phyloP scores from a whole-genome alignment of 176 grass and related monocot genomes.

The Poa pratensis region DNA sequence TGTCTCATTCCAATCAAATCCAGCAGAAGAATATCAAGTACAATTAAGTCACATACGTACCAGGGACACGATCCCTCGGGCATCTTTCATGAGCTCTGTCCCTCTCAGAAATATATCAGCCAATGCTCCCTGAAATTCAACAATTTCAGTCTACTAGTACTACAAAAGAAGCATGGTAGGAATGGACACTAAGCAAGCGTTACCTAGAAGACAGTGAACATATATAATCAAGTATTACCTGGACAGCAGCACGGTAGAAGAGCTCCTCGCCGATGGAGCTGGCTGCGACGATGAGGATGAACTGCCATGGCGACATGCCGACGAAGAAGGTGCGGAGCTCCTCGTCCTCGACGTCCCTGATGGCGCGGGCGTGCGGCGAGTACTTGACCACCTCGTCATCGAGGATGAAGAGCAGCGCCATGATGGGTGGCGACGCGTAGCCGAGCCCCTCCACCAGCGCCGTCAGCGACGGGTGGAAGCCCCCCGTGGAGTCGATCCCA shows the following conservation, averaged over 20 bases:
- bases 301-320: conserved; percentile 98
- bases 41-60: conserved; percentile 30
- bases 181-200: no score
- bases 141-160: neutral
- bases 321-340: conserved; percentile 97
- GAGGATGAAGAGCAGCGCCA: conserved; percentile 92
- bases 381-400: conserved; percentile 99
- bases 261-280: conserved; percentile 93
- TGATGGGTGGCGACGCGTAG: conserved; percentile 90
- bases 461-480: conserved; percentile 75
- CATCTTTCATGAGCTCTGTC: conserved; percentile 93
- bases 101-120: conserved; percentile 84
- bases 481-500: conserved; percentile 72
- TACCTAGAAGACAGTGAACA: no score
- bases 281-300: conserved; percentile 81
- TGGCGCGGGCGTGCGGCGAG: conserved; percentile 94
- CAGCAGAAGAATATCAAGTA: neutral
- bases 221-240: conserved; percentile 41
- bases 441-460: conserved; percentile 85
- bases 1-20: no score
- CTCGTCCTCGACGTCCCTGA: conserved; percentile 96
- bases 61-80: conserved; percentile 78
- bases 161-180: no score
- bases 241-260: conserved; percentile 88
- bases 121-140: conserved; percentile 64